These are phyloP conservation scores for Lithospermum erythrorhizon DNA, from an alignment of 257 asterid genomes.

Conservation along the genomic window DNA sequence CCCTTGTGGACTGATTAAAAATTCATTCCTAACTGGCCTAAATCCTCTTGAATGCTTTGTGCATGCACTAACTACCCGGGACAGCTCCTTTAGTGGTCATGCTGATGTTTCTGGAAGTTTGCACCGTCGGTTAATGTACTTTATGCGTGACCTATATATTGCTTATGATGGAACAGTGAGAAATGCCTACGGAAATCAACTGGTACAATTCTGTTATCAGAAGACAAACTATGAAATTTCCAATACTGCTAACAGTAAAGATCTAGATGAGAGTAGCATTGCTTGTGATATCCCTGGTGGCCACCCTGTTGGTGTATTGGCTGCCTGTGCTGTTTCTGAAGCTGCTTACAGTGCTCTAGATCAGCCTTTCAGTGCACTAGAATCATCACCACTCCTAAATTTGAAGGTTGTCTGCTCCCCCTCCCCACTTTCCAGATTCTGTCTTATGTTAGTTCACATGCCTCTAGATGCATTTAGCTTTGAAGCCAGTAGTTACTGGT, in stretches of 20 bases:
- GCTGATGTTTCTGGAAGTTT: conserved; percentile 90
- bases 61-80: conserved; percentile 73
- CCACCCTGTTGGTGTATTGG: conserved; percentile 87
- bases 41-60: conserved; percentile 76
- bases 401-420: conserved; percentile 50
- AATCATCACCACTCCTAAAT: conserved; percentile 72
- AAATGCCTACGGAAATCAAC: conserved; percentile 62
- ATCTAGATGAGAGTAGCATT: conserved; percentile 5
- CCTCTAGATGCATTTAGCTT: too few relatives aligned
- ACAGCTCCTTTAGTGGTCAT: conserved; percentile 86
- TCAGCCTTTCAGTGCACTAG: conserved; percentile 84
- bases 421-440: conserved; percentile 5
- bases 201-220: conserved; percentile 59
- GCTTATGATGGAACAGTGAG: conserved; percentile 93
- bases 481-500: too few relatives aligned
- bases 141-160: conserved; percentile 65
- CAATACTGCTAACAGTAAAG: conserved; percentile 12
- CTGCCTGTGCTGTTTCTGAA: conserved; percentile 93
- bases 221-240: conserved; percentile 10
- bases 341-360: conserved; percentile 96
- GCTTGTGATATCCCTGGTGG: conserved; percentile 32
- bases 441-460: neutral
- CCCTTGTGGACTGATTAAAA: conserved; percentile 57
- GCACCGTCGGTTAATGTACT: conserved; percentile 60
- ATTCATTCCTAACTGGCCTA: conserved; percentile 64